Base-by-base conservation (phyloP, 768 basidiomycete genomes). In the Kwoniella bestiolae region DNA sequence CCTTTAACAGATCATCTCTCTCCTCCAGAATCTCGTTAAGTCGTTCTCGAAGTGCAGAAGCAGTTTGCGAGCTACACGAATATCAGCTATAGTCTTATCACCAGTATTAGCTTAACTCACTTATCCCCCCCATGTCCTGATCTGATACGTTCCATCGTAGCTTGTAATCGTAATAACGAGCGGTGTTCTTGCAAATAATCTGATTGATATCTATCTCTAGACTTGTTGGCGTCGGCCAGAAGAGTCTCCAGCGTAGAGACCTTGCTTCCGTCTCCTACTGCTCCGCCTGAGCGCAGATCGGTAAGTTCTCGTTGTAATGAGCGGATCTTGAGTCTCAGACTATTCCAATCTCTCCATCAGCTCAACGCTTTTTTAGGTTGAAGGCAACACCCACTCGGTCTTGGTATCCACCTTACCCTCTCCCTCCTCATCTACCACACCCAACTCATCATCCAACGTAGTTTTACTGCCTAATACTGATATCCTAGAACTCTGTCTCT, bases 171-270 rank as follows among this genome's bases (percentile, higher is more conserved):
- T 32, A 95, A 84, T 77, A 90, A 90, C 80, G 91, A 90, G 41
- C 92, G 84, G 78, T 95, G 93, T 16, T 88, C 88, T 1, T 87
- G 84, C 12, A 97, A 83, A 78, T 94, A 96, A 74, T 96, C 93
- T 21, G 84, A 83, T 80, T 97, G 93, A 73, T 95, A 95, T 31
- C 92, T 85, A 31, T 86, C 84, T 84, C 95, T 95, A 88, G 91
- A 89, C 68, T 90, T 84, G 67, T 90, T 94, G 29, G 94, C 91
- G 70, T 97, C 94, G 56, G 93, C 91, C 60, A 97, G 83, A 60
- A 95, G 82, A 75, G 92, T 94, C 82, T 97, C 92, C 28, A 96
- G 83, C n/a, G 95, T 91, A 18, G 93, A 79, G 5, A 94, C 82
- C 28, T 87, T 85, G 66, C 89, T 90, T 6, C 88, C 85, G 75